These are phyloP conservation scores for Zygotorulaspora mrakii DNA, from an alignment of 1,139 yeast species.

Conservation along the genomic window DNA sequence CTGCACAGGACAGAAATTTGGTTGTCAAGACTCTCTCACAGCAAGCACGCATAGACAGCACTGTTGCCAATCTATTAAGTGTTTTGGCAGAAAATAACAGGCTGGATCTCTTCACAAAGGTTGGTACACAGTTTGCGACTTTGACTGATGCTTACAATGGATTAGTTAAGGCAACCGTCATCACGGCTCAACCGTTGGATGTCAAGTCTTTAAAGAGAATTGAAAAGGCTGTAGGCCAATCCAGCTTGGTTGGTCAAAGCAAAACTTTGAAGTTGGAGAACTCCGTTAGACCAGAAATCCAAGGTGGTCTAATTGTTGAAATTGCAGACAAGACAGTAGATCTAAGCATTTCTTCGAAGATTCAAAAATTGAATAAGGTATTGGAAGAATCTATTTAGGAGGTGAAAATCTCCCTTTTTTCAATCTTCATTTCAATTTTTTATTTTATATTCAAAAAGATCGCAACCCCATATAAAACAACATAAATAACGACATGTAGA, in stretches of 20 bases:
- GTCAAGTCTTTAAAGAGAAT: conserved; percentile 74
- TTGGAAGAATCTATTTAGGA: conserved; percentile 73
- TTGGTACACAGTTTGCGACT: conserved; percentile 68
- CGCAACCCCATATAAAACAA: conserved; percentile 8
- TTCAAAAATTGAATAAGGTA: conserved; percentile 83
- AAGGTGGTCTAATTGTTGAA: conserved; percentile 95
- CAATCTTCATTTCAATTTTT: not conserved
- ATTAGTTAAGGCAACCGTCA: conserved; percentile 87
- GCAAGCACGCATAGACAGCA: conserved; percentile 56
- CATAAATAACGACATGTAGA: conserved; percentile 14
- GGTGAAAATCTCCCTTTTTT: not conserved
- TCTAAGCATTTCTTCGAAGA: conserved; percentile 79
- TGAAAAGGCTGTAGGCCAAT: conserved; percentile 72
- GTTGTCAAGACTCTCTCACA: conserved; percentile 60
- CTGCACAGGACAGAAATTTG: conserved; percentile 65
- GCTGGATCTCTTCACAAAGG: conserved; percentile 61
- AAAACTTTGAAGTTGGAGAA: conserved; percentile 82
- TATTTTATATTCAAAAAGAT: conserved; percentile 3
- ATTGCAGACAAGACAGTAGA: conserved; percentile 97
- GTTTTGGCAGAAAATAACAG: conserved; percentile 96
- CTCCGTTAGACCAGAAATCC: conserved; percentile 80
- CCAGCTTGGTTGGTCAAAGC: conserved; percentile 78
- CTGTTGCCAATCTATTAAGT: conserved; percentile 73
- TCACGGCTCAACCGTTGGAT: conserved; percentile 85
- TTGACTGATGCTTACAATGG: conserved; percentile 90